Conservation (phyloP, 1,139 yeast genomes). For the Scheffersomyces stambukii region DNA sequence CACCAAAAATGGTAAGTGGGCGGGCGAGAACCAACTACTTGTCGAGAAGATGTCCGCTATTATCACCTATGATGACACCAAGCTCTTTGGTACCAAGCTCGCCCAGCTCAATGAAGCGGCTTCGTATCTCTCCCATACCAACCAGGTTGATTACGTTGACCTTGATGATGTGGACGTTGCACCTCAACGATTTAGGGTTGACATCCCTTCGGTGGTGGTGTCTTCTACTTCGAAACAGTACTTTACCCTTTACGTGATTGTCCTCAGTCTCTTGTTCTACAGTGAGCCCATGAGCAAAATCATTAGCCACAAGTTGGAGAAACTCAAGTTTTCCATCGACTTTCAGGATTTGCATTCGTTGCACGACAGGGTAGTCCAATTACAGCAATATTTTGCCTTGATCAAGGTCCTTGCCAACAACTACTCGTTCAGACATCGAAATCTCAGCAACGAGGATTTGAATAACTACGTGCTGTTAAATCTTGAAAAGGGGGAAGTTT, state of each 20-base stretch:
- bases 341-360: constrained; percentile 35
- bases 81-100: constrained; percentile 21
- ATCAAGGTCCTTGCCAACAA: constrained; percentile 25
- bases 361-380: constrained; percentile 20
- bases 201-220: constrained; percentile 38
- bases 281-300: constrained; percentile 40
- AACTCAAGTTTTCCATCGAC: constrained; percentile 39
- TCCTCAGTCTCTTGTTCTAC: constrained; percentile 33
- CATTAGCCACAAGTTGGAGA: constrained; percentile 33
- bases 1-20: constrained; percentile 33
- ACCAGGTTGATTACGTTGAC: constrained; percentile 8
- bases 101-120: constrained; percentile 9
- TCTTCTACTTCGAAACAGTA: constrained; percentile 43
- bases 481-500: constrained; percentile 23
- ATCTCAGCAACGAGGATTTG: constrained; percentile 31
- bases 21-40: constrained; percentile 32
- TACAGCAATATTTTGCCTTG: constrained; percentile 25
- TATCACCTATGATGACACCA: constrained; percentile 30
- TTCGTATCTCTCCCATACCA: constrained; percentile 2
- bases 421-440: constrained; percentile 34
- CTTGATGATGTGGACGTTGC: constrained; percentile 8
- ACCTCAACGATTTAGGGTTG: constrained; percentile 27
- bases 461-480: constrained; percentile 32
- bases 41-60: constrained; percentile 37
- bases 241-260: constrained; percentile 33